Conservation (phyloP, 2,329 filamentous ascomycete species). For the Rutstroemia sydowiana region DNA sequence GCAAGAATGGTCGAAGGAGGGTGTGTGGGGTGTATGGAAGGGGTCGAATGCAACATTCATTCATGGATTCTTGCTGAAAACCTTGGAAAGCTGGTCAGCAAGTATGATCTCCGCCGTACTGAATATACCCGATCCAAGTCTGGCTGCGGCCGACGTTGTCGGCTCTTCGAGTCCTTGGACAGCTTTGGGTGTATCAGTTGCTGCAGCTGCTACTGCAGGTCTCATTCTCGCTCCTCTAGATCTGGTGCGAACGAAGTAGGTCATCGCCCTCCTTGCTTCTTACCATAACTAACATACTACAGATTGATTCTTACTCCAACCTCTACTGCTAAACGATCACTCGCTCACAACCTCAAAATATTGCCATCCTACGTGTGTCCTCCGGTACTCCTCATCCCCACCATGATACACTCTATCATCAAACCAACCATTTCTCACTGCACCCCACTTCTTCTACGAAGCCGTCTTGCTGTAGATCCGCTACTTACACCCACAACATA, state of each 20-base stretch:
- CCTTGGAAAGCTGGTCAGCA: conserved; percentile 86
- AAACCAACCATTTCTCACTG: conserved; percentile 77
- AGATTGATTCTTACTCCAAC: conserved; percentile 78
- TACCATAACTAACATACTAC: conserved; percentile 25
- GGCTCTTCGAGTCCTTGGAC: conserved; percentile 79
- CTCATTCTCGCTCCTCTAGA: conserved; percentile 81
- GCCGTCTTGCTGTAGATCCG: conserved; percentile 77
- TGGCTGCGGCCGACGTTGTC: conserved; percentile 56
- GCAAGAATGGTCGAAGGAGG: conserved; percentile 83
- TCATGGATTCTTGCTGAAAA: conserved; percentile 77
- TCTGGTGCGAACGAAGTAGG: conserved; percentile 67
- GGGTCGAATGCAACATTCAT: conserved; percentile 87
- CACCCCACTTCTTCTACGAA: conserved; percentile 76
- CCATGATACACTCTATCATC: conserved; percentile 75
- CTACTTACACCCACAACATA: conserved; percentile 75
- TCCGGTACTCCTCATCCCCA: conserved; percentile 67
- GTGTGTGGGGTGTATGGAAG: conserved; percentile 91
- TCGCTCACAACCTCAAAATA: conserved; percentile 62
- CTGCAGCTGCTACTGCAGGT: conserved; percentile 63
- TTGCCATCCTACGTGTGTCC: conserved; percentile 73
- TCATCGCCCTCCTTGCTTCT: neutral
- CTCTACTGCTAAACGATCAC: conserved; percentile 67
- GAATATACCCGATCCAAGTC: conserved; percentile 77
- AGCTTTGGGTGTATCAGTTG: conserved; percentile 65
- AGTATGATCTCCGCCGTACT: conserved; percentile 85